Percentiles rank a stretch among this genome's conserved stretches.
phyloP scores from a whole-genome alignment of 1,139 yeast species.

The Scheffersomyces parashehatae region DNA sequence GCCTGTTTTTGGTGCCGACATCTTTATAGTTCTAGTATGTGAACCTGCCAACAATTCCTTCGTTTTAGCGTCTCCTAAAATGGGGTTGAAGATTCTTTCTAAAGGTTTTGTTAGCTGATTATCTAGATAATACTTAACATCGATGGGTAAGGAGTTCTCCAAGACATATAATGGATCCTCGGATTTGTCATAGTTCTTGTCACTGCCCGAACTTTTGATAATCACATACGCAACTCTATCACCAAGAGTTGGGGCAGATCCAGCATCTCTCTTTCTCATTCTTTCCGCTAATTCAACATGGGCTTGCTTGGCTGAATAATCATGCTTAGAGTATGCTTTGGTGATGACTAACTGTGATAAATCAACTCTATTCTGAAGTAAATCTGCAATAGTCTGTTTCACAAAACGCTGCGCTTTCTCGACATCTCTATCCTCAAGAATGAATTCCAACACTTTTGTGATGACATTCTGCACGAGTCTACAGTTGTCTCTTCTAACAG shows the following conservation, averaged over 20 bases:
- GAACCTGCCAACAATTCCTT: slow-evolving; percentile 76
- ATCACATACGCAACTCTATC: slow-evolving; percentile 98
- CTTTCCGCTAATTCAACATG: slow-evolving; percentile 96
- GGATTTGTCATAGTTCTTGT: slow-evolving; percentile 90
- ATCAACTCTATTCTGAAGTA: slow-evolving; percentile 88
- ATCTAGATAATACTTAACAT: slow-evolving; percentile 89
- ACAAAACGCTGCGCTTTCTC: slow-evolving; percentile 83
- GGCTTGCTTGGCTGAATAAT: slow-evolving; percentile 94
- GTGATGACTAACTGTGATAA: slow-evolving; percentile 92
- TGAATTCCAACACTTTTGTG: slow-evolving; percentile 83
- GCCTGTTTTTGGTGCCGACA: slow-evolving; percentile 65
- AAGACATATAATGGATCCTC: slow-evolving; percentile 95
- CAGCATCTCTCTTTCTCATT: slow-evolving; percentile 95
- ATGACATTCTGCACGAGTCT: slow-evolving; percentile 91
- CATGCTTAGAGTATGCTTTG: slow-evolving; percentile 85
- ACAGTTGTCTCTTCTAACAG: slow-evolving; percentile 97
- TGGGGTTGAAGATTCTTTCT: slow-evolving; percentile 92
- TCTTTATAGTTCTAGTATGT: slow-evolving; percentile 78
- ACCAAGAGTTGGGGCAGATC: slow-evolving; percentile 95
- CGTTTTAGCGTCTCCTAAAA: slow-evolving; percentile 83
- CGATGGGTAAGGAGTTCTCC: slow-evolving; percentile 90
- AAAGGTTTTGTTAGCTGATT: slow-evolving; percentile 93
- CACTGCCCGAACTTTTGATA: slow-evolving; percentile 75
- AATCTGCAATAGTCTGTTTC: slow-evolving; percentile 83
- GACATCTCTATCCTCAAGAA: slow-evolving; percentile 89